phyloP scores from a whole-genome alignment of 352 stramenopile species.

The Blastocystis hominis region DNA sequence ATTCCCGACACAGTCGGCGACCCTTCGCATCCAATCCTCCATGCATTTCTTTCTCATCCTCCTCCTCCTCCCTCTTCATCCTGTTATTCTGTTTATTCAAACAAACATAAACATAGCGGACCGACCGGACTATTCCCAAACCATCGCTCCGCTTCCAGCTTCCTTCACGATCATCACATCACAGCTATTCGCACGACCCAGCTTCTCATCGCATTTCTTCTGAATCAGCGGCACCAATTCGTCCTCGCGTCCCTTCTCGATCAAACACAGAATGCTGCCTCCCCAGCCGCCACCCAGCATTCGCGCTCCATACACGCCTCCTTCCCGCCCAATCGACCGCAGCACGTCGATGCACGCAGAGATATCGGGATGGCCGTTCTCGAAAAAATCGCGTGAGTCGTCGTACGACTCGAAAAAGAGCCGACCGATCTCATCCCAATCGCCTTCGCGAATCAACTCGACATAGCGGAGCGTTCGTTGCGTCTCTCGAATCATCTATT shows the following conservation, averaged over 20 bases:
- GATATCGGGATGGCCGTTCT: slow-evolving; percentile 47
- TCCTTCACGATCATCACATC: slow-evolving; percentile 27
- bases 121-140: not conserved
- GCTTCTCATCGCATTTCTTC: slow-evolving; percentile 25
- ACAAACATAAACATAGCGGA: not conserved
- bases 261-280: slow-evolving; percentile 17
- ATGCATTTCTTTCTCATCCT: not conserved
- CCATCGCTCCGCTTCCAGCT: not conserved
- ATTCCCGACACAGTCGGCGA: not conserved
- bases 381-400: slow-evolving; percentile 39
- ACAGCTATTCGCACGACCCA: slow-evolving; percentile 16
- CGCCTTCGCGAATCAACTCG: not conserved
- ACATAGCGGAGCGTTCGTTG: slow-evolving; percentile 27
- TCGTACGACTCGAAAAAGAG: slow-evolving; percentile 46
- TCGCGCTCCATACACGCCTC: slow-evolving; percentile 20
- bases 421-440: slow-evolving; percentile 24
- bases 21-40: not conserved
- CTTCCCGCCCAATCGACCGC: not conserved
- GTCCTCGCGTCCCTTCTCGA: slow-evolving; percentile 20
- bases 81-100: not conserved
- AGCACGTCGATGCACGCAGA: slow-evolving; percentile 23
- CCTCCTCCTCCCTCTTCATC: not conserved
- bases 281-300: slow-evolving; percentile 46
- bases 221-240: slow-evolving; percentile 20
- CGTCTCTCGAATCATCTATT: slow-evolving; percentile 35